phyloP scores from a whole-genome alignment of 2,329 filamentous ascomycete genomes.

The Arthroderma sp. region DNA sequence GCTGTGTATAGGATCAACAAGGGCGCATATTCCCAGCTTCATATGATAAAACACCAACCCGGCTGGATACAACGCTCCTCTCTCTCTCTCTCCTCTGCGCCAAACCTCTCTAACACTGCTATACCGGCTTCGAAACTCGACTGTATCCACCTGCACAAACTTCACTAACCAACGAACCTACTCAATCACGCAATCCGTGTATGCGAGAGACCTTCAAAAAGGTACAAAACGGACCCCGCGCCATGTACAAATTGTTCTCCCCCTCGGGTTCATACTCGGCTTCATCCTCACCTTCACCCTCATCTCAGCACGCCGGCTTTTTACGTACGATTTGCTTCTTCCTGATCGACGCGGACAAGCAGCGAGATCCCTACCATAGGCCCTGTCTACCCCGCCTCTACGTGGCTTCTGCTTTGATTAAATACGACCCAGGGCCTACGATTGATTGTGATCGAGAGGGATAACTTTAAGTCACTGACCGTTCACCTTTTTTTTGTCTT shows the following conservation, averaged over 20 bases:
- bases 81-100: no score
- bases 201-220: background rate
- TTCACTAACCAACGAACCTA: background rate
- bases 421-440: background rate
- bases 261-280: background rate
- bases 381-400: conserved; percentile 1
- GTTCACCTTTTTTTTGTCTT: background rate
- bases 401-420: background rate
- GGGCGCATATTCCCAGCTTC: no score
- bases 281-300: background rate
- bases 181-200: background rate
- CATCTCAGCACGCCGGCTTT: background rate
- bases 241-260: background rate
- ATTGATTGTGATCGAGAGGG: background rate
- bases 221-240: background rate
- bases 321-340: background rate
- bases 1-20: no score
- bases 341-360: background rate
- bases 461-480: background rate
- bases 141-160: background rate
- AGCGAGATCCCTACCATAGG: background rate
- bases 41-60: background rate
- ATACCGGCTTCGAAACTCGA: background rate
- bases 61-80: background rate
- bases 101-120: no score